A percentile compares a stretch with the other conserved stretches of the same genome.
Conservation (phyloP, 768 basidiomycete genomes). For the Calocybe gangraenosa region DNA sequence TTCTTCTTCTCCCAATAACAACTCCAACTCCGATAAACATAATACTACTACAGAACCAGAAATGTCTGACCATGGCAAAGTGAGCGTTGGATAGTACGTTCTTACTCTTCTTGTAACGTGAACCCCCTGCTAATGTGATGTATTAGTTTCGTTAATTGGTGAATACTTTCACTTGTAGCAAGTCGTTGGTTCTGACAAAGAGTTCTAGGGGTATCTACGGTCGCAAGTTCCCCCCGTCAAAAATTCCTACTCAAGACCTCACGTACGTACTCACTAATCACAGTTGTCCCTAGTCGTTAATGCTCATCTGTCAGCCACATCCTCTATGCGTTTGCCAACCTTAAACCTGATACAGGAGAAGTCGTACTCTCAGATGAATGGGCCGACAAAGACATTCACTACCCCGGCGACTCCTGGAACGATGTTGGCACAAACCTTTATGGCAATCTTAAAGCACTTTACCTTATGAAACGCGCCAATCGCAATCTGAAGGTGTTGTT, state of each 20-base stretch:
- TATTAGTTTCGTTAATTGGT: constrained; percentile 77
- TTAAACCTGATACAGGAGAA: constrained; percentile 79
- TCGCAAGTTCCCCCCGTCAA: constrained; percentile 82
- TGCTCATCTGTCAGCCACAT: constrained; percentile 55
- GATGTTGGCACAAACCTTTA: constrained; percentile 88
- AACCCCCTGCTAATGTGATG: constrained; percentile 3
- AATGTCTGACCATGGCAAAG: constrained; percentile 51
- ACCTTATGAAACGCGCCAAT: constrained; percentile 83
- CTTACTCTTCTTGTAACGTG: constrained; percentile 3
- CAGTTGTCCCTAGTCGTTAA: constrained; percentile 6
- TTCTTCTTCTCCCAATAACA: constrained; percentile 6
- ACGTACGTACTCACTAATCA: constrained; percentile 51
- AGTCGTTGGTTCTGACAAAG: background rate
- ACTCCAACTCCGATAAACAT: constrained; percentile 3
- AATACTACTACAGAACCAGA: constrained; percentile 14
- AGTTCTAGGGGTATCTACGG: constrained; percentile 86
- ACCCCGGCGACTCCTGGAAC: constrained; percentile 93
- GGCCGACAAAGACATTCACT: constrained; percentile 98
- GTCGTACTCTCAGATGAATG: constrained; percentile 86
- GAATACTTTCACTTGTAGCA: constrained; percentile 10
- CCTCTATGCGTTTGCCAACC: constrained; percentile 90
- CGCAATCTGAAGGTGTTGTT: constrained; percentile 78
- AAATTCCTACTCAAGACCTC: constrained; percentile 79
- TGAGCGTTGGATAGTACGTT: constrained; percentile 79
- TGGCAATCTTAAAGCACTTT: constrained; percentile 93